A percentile compares a stretch with the other conserved stretches of the same genome.
phyloP scores from a whole-genome alignment of 495 filamentous ascomycete species.

The Oidiodendron maius region DNA sequence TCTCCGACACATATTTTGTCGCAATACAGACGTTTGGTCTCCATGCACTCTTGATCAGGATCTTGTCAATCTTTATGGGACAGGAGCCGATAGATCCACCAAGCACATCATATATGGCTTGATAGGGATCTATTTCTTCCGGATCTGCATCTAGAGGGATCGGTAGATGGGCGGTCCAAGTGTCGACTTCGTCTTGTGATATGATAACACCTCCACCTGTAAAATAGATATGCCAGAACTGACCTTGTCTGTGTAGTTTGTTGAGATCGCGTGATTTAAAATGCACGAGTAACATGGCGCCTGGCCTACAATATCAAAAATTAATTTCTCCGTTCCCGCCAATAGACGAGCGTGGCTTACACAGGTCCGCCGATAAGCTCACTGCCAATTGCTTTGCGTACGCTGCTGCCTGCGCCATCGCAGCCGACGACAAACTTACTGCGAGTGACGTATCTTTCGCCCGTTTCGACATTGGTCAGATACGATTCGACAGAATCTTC shows the following conservation, averaged over 20 bases:
- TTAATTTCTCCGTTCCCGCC: background rate
- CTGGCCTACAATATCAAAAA: background rate
- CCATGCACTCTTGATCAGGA: constrained; percentile 25
- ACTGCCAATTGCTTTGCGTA: constrained; percentile 1
- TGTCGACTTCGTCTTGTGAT: constrained; percentile 28
- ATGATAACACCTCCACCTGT: constrained; percentile 19
- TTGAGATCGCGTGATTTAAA: constrained; percentile 27
- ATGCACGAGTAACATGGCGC: constrained; percentile 24
- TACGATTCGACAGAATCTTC: background rate
- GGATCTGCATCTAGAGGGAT: constrained; percentile 3
- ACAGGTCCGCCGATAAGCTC: background rate
- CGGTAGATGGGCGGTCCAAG: constrained; percentile 24
- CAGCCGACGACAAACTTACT: background rate
- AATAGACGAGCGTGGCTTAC: background rate
- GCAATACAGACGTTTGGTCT: constrained; percentile 21
- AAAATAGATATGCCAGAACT: constrained; percentile 30
- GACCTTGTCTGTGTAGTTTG: constrained; percentile 12
- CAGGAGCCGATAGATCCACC: constrained; percentile 16
- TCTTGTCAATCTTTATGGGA: constrained; percentile 27
- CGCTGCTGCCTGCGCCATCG: background rate
- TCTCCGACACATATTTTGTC: constrained; percentile 12
- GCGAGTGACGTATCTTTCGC: background rate
- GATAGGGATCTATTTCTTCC: constrained; percentile 13
- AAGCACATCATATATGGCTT: constrained; percentile 21
- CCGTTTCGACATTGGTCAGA: background rate